Conservation (phyloP, 2,329 filamentous ascomycete species). For the Trematosphaeria pertusa region DNA sequence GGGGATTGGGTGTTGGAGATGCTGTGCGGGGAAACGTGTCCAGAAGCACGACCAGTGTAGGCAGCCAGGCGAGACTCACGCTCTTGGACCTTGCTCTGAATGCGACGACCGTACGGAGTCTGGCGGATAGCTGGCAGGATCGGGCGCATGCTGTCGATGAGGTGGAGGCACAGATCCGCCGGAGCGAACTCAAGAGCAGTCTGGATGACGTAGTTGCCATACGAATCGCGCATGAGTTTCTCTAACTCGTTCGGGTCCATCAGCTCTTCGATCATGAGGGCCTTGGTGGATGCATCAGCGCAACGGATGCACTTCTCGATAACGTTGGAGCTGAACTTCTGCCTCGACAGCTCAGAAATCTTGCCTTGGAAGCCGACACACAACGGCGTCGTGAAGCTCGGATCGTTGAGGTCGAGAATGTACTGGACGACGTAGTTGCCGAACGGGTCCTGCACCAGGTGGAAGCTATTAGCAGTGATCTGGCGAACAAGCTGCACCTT, state of each 20-base stretch:
- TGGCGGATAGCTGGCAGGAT: conserved; percentile 84
- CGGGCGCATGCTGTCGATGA: conserved; percentile 86
- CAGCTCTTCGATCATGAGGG: conserved; percentile 86
- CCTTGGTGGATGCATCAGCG: conserved; percentile 74
- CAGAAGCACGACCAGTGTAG: conserved; percentile 38
- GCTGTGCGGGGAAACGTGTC: conserved; percentile 38
- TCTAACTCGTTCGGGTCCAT: conserved; percentile 78
- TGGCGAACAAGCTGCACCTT: conserved; percentile 84
- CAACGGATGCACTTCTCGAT: conserved; percentile 93
- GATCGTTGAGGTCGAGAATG: conserved; percentile 90
- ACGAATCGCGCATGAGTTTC: conserved; percentile 87
- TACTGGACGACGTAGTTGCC: conserved; percentile 99
- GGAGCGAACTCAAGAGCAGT: conserved; percentile 67
- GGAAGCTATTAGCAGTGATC: conserved; percentile 87
- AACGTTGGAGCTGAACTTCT: conserved; percentile 99
- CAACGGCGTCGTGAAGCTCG: conserved; percentile 85
- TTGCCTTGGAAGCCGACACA: conserved; percentile 80
- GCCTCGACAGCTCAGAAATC: conserved; percentile 77
- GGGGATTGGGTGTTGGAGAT: conserved; percentile 29
- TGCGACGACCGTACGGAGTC: conserved; percentile 92
- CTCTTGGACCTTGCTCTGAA: conserved; percentile 82
- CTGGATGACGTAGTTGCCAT: conserved; percentile 97
- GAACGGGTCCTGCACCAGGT: conserved; percentile 93
- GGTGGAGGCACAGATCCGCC: conserved; percentile 52
- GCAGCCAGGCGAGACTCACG: conserved; percentile 53